Evolutionary conservation across 2,329 filamentous ascomycete genomes (phyloP).

Genomic region (Penicillium sp.): DNA sequence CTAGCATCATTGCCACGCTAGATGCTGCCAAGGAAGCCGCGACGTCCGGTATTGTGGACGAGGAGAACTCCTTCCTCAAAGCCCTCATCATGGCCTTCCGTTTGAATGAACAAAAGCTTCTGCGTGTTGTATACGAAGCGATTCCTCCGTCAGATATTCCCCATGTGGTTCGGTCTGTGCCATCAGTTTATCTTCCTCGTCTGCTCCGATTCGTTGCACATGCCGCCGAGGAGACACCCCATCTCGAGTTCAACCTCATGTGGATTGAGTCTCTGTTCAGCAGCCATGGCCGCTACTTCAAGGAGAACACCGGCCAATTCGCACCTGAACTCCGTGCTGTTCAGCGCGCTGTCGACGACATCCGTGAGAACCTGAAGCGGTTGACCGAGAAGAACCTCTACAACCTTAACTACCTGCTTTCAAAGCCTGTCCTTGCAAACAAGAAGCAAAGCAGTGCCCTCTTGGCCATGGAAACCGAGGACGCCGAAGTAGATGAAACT

Average conservation of each 20-base stretch:
- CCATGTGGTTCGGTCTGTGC: slow-evolving; percentile 76
- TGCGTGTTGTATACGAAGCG: slow-evolving; percentile 82
- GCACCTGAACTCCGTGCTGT: slow-evolving; percentile 84
- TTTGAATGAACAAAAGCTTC: slow-evolving; percentile 79
- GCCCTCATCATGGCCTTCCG: slow-evolving; percentile 97
- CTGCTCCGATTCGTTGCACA: slow-evolving; percentile 84
- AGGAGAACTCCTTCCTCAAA: slow-evolving; percentile 78
- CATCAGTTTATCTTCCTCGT: slow-evolving; percentile 81
- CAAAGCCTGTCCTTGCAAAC: slow-evolving; percentile 48
- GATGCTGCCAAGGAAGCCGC: slow-evolving; percentile 40
- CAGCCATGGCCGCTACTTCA: slow-evolving; percentile 81
- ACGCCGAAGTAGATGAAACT: slow-evolving; percentile 29
- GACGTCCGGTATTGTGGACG: slow-evolving; percentile 56
- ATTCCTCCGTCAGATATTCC: slow-evolving; percentile 74
- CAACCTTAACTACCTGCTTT: slow-evolving; percentile 79
- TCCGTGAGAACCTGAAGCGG: slow-evolving; percentile 78
- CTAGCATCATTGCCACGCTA: slow-evolving; percentile 77
- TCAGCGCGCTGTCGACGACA: slow-evolving; percentile 74
- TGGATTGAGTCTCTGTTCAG: slow-evolving; percentile 86
- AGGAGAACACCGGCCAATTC: slow-evolving; percentile 75
- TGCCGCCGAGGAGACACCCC: slow-evolving; percentile 85
- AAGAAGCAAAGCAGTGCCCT: slow-evolving; percentile 31
- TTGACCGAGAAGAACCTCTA: slow-evolving; percentile 88
- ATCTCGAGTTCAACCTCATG: slow-evolving; percentile 89
- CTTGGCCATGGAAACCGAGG: slow-evolving; percentile 32